Evolutionary conservation across 306 rosid genomes (phyloP).

Genomic region (Gastrolobium villosum): DNA sequence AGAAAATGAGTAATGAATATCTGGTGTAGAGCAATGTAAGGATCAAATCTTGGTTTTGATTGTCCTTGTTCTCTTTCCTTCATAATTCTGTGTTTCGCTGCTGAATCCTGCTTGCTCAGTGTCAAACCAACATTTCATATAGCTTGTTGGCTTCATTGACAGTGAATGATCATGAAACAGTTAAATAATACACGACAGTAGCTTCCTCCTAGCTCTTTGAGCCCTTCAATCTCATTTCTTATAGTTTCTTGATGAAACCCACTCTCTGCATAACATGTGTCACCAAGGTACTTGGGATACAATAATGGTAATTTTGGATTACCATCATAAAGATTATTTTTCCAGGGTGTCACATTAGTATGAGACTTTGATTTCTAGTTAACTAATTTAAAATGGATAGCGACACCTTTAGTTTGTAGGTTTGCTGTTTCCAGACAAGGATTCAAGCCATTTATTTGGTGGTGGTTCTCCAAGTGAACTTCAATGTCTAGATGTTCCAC

Average conservation of each 20-base stretch:
- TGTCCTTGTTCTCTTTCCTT: constrained; percentile 26
- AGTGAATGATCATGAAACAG: constrained; percentile 11
- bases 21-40: constrained; percentile 20
- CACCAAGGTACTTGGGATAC: constrained; percentile 26
- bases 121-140: constrained; percentile 21
- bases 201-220: constrained; percentile 6
- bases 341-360: constrained; percentile 16
- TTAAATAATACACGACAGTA: constrained; percentile 2
- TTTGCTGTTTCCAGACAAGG: background rate
- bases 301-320: constrained; percentile 11
- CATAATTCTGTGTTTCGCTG: background rate
- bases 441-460: constrained; percentile 29
- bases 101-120: background rate
- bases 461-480: constrained; percentile 8
- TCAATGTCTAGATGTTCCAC: constrained; percentile 24
- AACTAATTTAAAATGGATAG: background rate
- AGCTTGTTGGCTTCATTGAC: constrained; percentile 12
- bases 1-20: constrained; percentile 18
- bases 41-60: constrained; percentile 9
- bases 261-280: background rate
- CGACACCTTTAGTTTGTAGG: background rate
- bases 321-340: constrained; percentile 12
- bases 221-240: constrained; percentile 16
- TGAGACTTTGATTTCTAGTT: constrained; percentile 5
- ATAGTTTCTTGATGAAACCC: constrained; percentile 3